Conservation (phyloP, 2,329 filamentous ascomycete species). For the Sporothrix brasiliensis region DNA sequence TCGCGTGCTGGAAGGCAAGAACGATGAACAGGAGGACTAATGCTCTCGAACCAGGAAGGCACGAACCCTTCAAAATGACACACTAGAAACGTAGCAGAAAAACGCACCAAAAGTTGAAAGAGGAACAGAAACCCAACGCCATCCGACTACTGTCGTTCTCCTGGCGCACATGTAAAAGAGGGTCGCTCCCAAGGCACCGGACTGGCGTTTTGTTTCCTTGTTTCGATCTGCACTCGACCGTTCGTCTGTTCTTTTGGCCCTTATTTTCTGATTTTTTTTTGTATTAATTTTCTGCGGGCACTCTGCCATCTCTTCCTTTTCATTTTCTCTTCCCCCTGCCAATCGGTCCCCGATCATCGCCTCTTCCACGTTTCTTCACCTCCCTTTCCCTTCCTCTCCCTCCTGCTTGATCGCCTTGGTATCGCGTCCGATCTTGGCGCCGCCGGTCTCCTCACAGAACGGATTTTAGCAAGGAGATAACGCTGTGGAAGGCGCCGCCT, state of each 20-base stretch:
- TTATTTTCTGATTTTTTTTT: neutral
- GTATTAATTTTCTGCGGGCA: neutral
- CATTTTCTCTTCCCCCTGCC: neutral
- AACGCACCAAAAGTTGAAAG: neutral
- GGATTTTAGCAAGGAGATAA: conserved; percentile 17
- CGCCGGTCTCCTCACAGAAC: neutral
- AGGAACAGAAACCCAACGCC: neutral
- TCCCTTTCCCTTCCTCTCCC: neutral
- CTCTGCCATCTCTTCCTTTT: neutral
- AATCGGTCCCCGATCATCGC: neutral
- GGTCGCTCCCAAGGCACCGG: neutral
- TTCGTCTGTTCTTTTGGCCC: conserved; percentile 3
- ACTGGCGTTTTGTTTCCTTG: neutral
- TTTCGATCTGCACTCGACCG: conserved; percentile 22
- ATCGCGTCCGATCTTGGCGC: conserved; percentile 16
- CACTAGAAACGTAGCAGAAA: neutral
- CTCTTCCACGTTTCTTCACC: neutral
- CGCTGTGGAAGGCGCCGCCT: conserved; percentile 22
- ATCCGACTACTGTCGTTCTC: neutral
- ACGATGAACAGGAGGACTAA: neutral
- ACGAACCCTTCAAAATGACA: neutral
- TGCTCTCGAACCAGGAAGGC: neutral
- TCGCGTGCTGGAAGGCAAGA: conserved; percentile 17
- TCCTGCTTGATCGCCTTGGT: neutral
- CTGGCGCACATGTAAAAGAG: conserved; percentile 15